Percentiles rank a stretch among this genome's conserved stretches.
phyloP scores from a whole-genome alignment of 208 protist genomes.

The Phytomonas sp. region DNA sequence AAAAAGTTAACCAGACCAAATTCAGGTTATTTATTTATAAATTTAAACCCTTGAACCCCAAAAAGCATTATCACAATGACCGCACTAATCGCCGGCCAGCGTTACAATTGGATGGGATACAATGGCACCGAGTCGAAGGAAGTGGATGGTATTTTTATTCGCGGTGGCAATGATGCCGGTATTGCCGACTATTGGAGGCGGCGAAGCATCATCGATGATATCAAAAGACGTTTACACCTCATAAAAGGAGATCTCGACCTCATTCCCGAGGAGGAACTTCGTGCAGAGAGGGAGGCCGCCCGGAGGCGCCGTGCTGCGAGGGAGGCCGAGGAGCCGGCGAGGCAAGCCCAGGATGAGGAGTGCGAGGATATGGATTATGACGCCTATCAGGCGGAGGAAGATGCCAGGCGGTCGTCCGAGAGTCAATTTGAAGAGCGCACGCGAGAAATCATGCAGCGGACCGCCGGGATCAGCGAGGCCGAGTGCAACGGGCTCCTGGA shows the following conservation, averaged over 20 bases:
- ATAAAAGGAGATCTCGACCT: constrained; percentile 78
- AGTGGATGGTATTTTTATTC: constrained; percentile 36
- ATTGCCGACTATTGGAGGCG: constrained; percentile 46
- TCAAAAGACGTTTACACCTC: constrained; percentile 57
- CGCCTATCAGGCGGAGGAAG: constrained; percentile 14
- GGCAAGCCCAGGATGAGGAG: constrained; percentile 17
- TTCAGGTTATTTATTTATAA: constrained; percentile 10
- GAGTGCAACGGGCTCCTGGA: constrained; percentile 22
- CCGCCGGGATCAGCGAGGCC: constrained; percentile 15
- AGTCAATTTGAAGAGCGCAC: not conserved
- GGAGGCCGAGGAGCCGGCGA: constrained; percentile 11
- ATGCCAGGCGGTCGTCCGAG: constrained; percentile 1
- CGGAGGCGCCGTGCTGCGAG: constrained; percentile 20
- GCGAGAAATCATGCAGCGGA: constrained; percentile 10
- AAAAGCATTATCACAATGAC: constrained; percentile 14
- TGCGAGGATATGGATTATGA: constrained; percentile 25
- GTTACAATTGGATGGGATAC: constrained; percentile 86
- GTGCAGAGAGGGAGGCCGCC: constrained; percentile 28
- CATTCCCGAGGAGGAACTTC: constrained; percentile 50
- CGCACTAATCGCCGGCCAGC: constrained; percentile 49
- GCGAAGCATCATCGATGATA: constrained; percentile 40
- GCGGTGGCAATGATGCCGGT: constrained; percentile 13
- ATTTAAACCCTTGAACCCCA: constrained; percentile 1
- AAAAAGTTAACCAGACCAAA: constrained; percentile 5
- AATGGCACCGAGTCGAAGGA: constrained; percentile 60